Conservation (phyloP, 1,284 basidiomycete species). For the Vanrija sp. region DNA sequence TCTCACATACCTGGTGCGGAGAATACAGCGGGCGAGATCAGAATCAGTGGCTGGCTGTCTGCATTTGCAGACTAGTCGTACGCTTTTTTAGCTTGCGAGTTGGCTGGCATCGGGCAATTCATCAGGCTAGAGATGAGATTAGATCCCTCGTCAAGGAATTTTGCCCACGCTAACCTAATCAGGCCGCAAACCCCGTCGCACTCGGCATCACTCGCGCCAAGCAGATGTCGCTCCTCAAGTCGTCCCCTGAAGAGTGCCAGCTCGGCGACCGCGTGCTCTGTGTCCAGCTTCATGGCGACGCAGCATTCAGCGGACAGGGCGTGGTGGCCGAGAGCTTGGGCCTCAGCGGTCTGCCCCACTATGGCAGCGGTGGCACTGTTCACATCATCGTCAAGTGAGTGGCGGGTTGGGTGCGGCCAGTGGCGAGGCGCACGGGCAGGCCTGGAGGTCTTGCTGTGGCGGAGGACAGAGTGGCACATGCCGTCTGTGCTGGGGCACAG, state of each 20-base stretch:
- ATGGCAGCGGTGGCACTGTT: slow-evolving; percentile 79
- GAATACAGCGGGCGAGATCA: neutral
- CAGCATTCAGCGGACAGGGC: slow-evolving; percentile 83
- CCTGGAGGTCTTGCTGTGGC: too few species aligned
- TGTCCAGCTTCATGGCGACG: slow-evolving; percentile 84
- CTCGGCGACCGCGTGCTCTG: slow-evolving; percentile 81
- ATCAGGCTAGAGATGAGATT: too few species aligned
- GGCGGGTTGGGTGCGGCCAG: slow-evolving; percentile 36
- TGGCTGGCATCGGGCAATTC: too few species aligned
- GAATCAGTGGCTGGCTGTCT: neutral
- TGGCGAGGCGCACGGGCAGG: slow-evolving; percentile 13
- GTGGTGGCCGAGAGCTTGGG: slow-evolving; percentile 83
- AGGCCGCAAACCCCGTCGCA: slow-evolving; percentile 80
- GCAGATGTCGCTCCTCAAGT: slow-evolving; percentile 75
- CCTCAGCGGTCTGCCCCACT: slow-evolving; percentile 79
- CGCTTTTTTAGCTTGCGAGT: too few species aligned
- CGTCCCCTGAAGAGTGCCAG: slow-evolving; percentile 60
- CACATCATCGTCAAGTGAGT: slow-evolving; percentile 87
- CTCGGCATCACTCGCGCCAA: slow-evolving; percentile 86
- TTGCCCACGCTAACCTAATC: slow-evolving; percentile 26
- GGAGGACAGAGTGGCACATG: neutral
- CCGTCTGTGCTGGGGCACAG: too few species aligned
- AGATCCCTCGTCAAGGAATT: too few species aligned
- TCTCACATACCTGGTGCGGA: neutral
- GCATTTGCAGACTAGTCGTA: neutral